Percentiles rank a stretch among this genome's conserved stretches.
These are phyloP conservation scores for Neodidymelliopsis sp. DNA, from an alignment of 2,329 filamentous ascomycete genomes.

Conservation along the genomic window DNA sequence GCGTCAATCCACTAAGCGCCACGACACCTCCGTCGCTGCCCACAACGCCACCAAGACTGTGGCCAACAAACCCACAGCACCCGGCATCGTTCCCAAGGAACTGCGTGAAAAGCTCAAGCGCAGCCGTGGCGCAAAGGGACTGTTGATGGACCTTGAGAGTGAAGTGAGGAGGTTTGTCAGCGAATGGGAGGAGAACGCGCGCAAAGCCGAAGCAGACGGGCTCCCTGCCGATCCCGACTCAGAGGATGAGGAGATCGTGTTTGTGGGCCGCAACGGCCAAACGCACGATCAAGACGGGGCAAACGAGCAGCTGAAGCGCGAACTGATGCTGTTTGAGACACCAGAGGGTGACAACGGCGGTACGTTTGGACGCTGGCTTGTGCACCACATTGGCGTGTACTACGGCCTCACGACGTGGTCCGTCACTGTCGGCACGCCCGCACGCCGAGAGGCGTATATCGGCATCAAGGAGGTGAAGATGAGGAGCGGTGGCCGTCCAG, in stretches of 20 bases:
- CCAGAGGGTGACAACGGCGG: constrained; percentile 77
- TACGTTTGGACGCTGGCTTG: constrained; percentile 89
- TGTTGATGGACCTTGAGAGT: constrained; percentile 84
- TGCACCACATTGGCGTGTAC: constrained; percentile 90
- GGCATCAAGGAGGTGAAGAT: constrained; percentile 66
- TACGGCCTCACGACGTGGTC: constrained; percentile 89
- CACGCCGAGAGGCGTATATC: constrained; percentile 82
- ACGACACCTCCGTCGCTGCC: constrained; percentile 42
- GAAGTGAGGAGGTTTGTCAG: constrained; percentile 79
- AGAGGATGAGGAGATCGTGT: constrained; percentile 89
- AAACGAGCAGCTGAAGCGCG: constrained; percentile 62
- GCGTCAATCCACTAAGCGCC: constrained; percentile 54
- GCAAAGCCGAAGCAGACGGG: constrained; percentile 57
- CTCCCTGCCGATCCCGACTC: constrained; percentile 59
- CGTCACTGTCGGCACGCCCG: constrained; percentile 73
- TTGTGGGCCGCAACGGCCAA: constrained; percentile 74
- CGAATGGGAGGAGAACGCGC: constrained; percentile 64
- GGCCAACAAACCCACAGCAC: constrained; percentile 52
- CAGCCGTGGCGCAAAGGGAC: constrained; percentile 75
- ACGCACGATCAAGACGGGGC: constrained; percentile 65
- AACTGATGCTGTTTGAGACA: constrained; percentile 82
- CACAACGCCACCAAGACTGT: constrained; percentile 47
- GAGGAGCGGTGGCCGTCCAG: constrained; percentile 24
- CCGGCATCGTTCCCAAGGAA: constrained; percentile 74
- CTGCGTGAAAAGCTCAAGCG: constrained; percentile 83